A percentile compares a stretch with the other conserved stretches of the same genome.
Evolutionary conservation across 176 grass and related monocot genomes (phyloP).

Genomic region (Sorghum bicolor): DNA sequence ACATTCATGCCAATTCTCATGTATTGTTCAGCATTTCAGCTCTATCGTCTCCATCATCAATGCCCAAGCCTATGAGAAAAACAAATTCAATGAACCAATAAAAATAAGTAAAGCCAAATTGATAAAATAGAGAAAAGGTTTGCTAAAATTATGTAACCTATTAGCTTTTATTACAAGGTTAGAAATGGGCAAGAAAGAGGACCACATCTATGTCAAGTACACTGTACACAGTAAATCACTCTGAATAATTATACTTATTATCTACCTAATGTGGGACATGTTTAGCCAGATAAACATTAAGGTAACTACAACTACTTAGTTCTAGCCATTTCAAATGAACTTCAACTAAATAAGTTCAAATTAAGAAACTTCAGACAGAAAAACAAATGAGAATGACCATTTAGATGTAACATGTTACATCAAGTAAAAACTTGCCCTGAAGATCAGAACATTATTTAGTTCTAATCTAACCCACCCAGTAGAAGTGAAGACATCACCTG

Average conservation of each 20-base stretch:
- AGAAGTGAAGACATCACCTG: background rate
- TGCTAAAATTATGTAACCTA: background rate
- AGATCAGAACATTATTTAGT: background rate
- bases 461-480: background rate
- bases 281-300: background rate
- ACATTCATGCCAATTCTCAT: background rate
- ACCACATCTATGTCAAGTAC: background rate
- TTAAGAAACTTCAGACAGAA: background rate
- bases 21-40: background rate
- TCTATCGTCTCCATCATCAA: background rate
- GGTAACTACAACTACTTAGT: background rate
- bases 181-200: background rate
- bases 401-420: background rate
- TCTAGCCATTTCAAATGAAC: background rate
- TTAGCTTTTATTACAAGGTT: background rate
- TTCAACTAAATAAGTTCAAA: background rate
- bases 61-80: background rate
- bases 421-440: background rate
- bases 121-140: background rate
- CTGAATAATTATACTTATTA: background rate
- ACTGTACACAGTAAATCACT: background rate
- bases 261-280: background rate
- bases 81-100: background rate
- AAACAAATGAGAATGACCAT: background rate
- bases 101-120: background rate